phyloP scores from a whole-genome alignment of 352 stramenopile genomes.

The Phytophthora hibernalis region DNA sequence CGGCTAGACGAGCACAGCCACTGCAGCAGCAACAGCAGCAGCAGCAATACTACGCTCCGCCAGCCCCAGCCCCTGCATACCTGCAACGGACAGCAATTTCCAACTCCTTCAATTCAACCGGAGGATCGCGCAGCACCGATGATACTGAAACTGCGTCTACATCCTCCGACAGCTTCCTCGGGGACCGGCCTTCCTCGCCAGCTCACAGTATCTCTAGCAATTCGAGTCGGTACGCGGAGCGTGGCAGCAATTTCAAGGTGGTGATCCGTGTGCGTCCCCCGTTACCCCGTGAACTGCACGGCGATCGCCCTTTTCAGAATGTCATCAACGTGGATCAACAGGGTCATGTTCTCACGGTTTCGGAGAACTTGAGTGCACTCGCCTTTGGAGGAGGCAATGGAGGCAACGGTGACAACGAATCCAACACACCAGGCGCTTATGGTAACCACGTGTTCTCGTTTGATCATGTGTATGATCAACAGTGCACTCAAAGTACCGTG shows the following conservation, averaged over 20 bases:
- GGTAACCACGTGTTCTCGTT: conserved; percentile 94
- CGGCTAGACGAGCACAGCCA: conserved; percentile 35
- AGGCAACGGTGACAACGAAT: conserved; percentile 31
- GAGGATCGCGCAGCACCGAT: conserved; percentile 29
- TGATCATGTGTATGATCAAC: conserved; percentile 95
- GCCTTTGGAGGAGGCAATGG: conserved; percentile 36
- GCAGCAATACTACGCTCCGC: conserved; percentile 33
- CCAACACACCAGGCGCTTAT: conserved; percentile 59
- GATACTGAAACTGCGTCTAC: conserved; percentile 73
- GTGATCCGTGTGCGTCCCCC: conserved; percentile 93
- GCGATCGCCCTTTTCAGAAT: conserved; percentile 91
- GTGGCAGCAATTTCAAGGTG: conserved; percentile 91
- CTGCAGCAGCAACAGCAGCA: conserved; percentile 39
- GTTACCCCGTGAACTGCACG: conserved; percentile 88
- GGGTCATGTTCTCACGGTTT: conserved; percentile 90
- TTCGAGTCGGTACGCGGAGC: conserved; percentile 47
- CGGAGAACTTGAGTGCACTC: conserved; percentile 79
- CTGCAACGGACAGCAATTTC: conserved; percentile 75
- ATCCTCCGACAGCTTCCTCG: conserved; percentile 52
- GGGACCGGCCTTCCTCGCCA: conserved; percentile 46
- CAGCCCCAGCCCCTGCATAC: conserved; percentile 18
- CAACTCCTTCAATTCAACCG: conserved; percentile 61
- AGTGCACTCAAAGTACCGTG: conserved; percentile 89
- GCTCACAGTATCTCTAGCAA: conserved; percentile 43
- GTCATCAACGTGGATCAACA: conserved; percentile 88